Evolutionary conservation across 2,329 filamentous ascomycete genomes (phyloP).

Genomic region (Pseudogymnoascus pannorum): DNA sequence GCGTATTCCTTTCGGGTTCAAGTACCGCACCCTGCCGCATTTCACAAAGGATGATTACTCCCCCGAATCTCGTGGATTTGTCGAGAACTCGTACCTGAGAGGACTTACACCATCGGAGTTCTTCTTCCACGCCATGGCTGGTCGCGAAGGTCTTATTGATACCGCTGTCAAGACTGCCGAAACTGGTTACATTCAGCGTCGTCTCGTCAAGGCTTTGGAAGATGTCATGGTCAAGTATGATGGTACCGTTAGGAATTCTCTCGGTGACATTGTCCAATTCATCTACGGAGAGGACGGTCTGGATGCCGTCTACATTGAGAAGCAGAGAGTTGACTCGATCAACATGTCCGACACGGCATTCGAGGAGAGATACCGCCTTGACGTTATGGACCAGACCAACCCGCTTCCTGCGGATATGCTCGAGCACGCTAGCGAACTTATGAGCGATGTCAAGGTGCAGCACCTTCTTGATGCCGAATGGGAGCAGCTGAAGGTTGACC

Average conservation of each 20-base stretch:
- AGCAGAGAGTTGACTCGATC: constrained; percentile 82
- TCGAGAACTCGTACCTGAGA: constrained; percentile 97
- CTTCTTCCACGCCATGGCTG: constrained; percentile 99
- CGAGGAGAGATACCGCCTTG: constrained; percentile 72
- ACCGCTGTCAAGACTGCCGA: constrained; percentile 99
- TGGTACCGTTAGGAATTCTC: constrained; percentile 91
- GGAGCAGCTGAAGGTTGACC: constrained; percentile 68
- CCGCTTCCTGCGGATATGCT: constrained; percentile 63
- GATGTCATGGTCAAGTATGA: constrained; percentile 98
- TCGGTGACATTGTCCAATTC: constrained; percentile 95
- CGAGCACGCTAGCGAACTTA: constrained; percentile 79
- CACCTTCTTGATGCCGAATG: constrained; percentile 82
- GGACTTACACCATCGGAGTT: constrained; percentile 93
- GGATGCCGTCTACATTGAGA: constrained; percentile 88
- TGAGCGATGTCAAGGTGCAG: constrained; percentile 82
- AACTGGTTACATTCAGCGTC: constrained; percentile 97
- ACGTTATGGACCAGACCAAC: constrained; percentile 64
- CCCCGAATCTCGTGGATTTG: constrained; percentile 91
- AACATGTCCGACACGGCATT: constrained; percentile 72
- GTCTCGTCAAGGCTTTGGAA: constrained; percentile 95
- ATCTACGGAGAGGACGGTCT: constrained; percentile 96
- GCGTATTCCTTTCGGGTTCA: constrained; percentile 98
- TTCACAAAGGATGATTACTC: constrained; percentile 99
- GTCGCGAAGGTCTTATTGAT: constrained; percentile 98
- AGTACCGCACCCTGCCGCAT: constrained; percentile 92